Conservation (phyloP, 371 early-diverging fungal genomes). For the Mucor lusitanicus region DNA sequence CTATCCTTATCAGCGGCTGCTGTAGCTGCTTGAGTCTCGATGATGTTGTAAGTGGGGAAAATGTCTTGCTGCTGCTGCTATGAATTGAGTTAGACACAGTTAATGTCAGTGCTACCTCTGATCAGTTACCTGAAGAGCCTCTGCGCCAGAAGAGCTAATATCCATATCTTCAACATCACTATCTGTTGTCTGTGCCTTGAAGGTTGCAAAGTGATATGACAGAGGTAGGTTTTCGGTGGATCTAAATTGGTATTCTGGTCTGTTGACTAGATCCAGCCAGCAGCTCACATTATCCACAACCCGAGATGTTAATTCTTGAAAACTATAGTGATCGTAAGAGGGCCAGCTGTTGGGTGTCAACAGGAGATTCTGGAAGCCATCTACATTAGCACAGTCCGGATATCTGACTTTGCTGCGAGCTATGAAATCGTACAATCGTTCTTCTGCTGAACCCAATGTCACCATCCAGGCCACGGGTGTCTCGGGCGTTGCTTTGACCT, state of each 20-base stretch:
- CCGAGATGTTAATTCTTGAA: background rate
- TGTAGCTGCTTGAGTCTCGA: background rate
- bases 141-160: constrained; percentile 11
- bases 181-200: constrained; percentile 11
- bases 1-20: background rate
- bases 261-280: background rate
- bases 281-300: background rate
- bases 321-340: background rate
- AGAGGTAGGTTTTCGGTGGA: constrained; percentile 1
- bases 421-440: background rate
- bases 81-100: background rate
- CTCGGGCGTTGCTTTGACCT: background rate
- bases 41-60: background rate
- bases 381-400: background rate
- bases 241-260: constrained; percentile 12
- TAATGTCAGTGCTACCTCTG: background rate
- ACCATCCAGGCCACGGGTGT: constrained; percentile 12
- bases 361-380: background rate
- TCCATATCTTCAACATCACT: constrained; percentile 9
- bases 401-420: background rate
- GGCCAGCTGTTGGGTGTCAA: constrained; percentile 1
- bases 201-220: background rate
- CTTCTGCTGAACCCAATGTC: constrained; percentile 15
- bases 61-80: background rate
- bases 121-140: background rate